Base-by-base conservation (phyloP, 2,329 filamentous ascomycete genomes). In the Sclerotinia glacialis region DNA sequence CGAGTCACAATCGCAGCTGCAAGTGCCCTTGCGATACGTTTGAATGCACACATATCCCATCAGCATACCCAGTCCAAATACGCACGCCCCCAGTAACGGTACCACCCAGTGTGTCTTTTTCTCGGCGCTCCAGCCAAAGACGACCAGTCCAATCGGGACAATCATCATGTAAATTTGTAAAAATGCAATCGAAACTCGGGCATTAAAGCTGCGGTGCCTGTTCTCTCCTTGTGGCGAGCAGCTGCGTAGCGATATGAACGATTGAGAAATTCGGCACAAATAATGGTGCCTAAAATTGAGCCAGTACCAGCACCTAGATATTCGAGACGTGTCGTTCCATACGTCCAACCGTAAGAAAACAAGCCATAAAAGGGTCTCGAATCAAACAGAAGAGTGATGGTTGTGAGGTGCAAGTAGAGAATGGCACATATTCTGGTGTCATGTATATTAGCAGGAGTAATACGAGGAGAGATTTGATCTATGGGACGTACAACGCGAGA, bases 321-420 rank as follows among this genome's bases (percentile, higher is more conserved):
- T 37, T 34, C 26, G 5, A 56, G 53, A 56, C 21, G 21, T 16
- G 34, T n/a, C n/a, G 53, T 42, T 4, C 53, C 53, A 37, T 37
- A 16, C 16, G 53, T 56, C 53, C 21, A 56, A 7, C 34, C 21
- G 31, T 56, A 56, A 37, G 53, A 37, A 7, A 37, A 56, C n/a
- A 42, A 23, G 16, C 34, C 53, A 40, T 56, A 40, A 34, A 37
- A n/a, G 21, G 21, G 14, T 37, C 18, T 56, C 1, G 16, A 9
- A 14, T n/a, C 12, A 14, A 56, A 56, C 12, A 56, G 21, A n/a
- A 56, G 16, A 37, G 16, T 56, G 28, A 56, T 37, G 6, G 26
- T 56, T 16, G 26, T 42, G n/a, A 56, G 53, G 31, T 56, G 53
- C 21, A 56, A 23, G 21, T 37, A 56, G 18, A 56, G 28, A 56